Evolutionary conservation across 768 basidiomycete genomes (phyloP), one percentile per base, ranked within the genome.

Genomic region (Sistotremastrum suecicum): DNA sequence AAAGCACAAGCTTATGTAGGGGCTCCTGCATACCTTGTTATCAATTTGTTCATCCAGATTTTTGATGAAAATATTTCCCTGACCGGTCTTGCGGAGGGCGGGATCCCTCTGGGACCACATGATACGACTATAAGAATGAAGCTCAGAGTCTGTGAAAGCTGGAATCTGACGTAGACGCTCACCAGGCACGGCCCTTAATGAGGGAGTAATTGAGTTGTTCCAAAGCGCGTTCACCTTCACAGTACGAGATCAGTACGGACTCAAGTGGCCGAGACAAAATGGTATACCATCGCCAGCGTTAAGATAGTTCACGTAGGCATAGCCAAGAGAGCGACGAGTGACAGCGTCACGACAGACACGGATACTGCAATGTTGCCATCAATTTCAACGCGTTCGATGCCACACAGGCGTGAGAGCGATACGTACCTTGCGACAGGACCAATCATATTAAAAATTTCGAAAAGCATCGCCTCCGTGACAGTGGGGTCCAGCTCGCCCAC

Each of bases 61-160:
- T 72, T 99, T 99, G 70, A 99, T 98, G 72, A 99, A 99, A 60
- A 99, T 90, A 66, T 99, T 99, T 65, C 95, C 95, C 70, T 97
- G 91, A 53, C 91, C 91, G 52, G 91, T 97, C 80, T 98, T 98
- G 66, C 95, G 87, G 61, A 99, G 80, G 55, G 91, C 89, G 49
- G 95, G 95, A 70, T 98, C 95, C 63, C 95, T 88, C 76, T 98
- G 95, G 59, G 92, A 97, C 94, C 95, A 98, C 95, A 99, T 99
- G 75, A 99, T 99, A 58, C 95, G 89, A 73, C 86, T 89, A 54
- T 47, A 45, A 51, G 7, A 29, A 30, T 29, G n/a, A 50, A 47
- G 37, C 46, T 34, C 31, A 5, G 33, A 47, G 11, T n/a, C 10
- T 29, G 44, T 44, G 28, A 29, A n/a, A 39, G 63, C 1, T 11